phyloP scores from a whole-genome alignment of 169 alveolate genomes.

The Eimeria praecox region DNA sequence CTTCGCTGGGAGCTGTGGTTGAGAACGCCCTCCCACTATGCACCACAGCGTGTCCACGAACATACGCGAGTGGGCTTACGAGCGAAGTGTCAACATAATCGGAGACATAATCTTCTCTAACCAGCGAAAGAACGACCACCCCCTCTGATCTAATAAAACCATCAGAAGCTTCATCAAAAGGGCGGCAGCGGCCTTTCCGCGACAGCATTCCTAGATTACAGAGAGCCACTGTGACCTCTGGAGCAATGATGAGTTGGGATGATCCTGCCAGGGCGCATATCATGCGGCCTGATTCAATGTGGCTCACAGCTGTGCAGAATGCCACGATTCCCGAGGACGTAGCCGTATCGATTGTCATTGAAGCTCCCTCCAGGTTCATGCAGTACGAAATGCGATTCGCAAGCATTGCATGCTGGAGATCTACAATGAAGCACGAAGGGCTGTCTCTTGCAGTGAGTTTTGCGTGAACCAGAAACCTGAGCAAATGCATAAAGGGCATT shows the following conservation, averaged over 20 bases:
- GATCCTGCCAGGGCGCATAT: conserved; percentile 87
- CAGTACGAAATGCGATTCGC: conserved; percentile 86
- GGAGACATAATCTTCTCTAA: conserved; percentile 59
- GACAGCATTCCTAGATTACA: conserved; percentile 88
- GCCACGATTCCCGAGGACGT: conserved; percentile 87
- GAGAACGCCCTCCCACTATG: conserved; percentile 86
- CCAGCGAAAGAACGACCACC: conserved; percentile 79
- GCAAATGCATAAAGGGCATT: not conserved
- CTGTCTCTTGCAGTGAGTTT: conserved; percentile 11
- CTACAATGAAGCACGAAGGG: conserved; percentile 63
- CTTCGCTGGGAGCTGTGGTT: conserved; percentile 87
- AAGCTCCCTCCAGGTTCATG: conserved; percentile 86
- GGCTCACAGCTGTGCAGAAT: conserved; percentile 80
- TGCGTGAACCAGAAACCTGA: conserved; percentile 68
- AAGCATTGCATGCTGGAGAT: conserved; percentile 83
- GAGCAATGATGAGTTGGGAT: conserved; percentile 84
- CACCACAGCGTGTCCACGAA: conserved; percentile 85
- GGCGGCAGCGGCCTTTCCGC: conserved; percentile 83
- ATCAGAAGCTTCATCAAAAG: conserved; percentile 87
- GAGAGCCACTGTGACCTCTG: conserved; percentile 85
- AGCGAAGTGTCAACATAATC: conserved; percentile 59
- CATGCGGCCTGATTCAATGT: conserved; percentile 71
- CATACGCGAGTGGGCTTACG: conserved; percentile 80
- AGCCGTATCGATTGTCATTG: conserved; percentile 87
- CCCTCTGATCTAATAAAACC: conserved; percentile 88